phyloP scores from a whole-genome alignment of 257 asterid species.

The Plectranthus barbatus region DNA sequence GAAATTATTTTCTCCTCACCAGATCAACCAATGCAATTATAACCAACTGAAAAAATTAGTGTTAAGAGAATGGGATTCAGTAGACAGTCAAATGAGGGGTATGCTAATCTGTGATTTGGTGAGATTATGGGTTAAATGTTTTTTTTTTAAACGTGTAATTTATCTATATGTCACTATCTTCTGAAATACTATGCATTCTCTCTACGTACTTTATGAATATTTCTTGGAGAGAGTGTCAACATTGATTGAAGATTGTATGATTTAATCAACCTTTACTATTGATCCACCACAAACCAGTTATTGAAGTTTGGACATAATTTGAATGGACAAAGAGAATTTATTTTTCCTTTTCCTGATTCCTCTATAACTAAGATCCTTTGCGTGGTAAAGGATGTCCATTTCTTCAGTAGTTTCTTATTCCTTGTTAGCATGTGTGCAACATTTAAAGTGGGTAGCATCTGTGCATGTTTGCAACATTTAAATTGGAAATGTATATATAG shows the following conservation, averaged over 20 bases:
- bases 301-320: conserved; percentile 22
- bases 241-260: too few species aligned
- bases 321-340: conserved; percentile 80
- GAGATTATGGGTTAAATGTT: neutral
- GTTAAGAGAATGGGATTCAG: neutral
- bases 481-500: neutral
- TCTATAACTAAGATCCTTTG: neutral
- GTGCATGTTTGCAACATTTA: neutral
- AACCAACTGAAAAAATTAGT: neutral
- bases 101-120: neutral
- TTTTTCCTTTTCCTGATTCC: neutral
- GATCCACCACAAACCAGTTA: conserved; percentile 38
- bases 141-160: neutral
- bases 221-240: neutral
- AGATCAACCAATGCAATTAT: neutral
- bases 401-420: neutral
- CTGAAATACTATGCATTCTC: neutral
- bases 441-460: too few species aligned
- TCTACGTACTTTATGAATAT: neutral
- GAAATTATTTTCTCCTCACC: neutral
- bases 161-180: neutral
- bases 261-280: conserved; percentile 15
- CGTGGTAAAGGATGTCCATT: neutral
- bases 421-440: neutral
- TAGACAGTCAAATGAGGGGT: conserved; percentile 2